Percentiles rank a stretch among this genome's conserved stretches.
Conservation (phyloP, 495 filamentous ascomycete species). For the Hyaloscypha hepaticicola region DNA sequence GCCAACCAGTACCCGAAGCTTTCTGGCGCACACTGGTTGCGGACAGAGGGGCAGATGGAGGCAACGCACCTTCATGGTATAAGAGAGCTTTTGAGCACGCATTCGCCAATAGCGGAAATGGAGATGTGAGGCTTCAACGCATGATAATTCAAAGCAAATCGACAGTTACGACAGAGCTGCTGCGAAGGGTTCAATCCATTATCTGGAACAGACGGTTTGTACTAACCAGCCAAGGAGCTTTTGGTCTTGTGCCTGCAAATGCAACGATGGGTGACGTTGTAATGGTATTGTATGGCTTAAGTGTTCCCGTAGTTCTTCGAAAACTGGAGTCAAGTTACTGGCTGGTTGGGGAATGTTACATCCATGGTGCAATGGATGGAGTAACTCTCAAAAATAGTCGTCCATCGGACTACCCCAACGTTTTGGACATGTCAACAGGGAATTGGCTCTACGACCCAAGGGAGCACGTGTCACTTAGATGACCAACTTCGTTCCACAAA, state of each 20-base stretch:
- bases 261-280: constrained; percentile 2
- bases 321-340: constrained; percentile 2
- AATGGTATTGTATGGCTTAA: constrained; percentile 10
- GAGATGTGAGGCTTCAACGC: constrained; percentile 10
- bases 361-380: constrained; percentile 30
- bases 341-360: constrained; percentile 26
- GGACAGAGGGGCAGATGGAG: constrained; percentile 23
- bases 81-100: constrained; percentile 5
- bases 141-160: constrained; percentile 7
- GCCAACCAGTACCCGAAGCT: constrained; percentile 20
- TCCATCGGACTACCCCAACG: no score
- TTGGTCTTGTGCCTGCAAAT: constrained; percentile 12
- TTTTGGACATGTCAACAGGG: no score
- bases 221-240: neutral
- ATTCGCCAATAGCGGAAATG: neutral
- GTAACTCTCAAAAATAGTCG: no score
- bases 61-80: constrained; percentile 15
- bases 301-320: constrained; percentile 14
- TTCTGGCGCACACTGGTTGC: constrained; percentile 29
- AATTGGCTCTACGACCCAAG: no score
- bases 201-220: constrained; percentile 19
- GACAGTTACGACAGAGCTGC: neutral
- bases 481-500: no score
- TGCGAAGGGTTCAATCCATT: constrained; percentile 12
- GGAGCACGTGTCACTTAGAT: no score